Evolutionary conservation across 202 grass and related monocot species (phyloP).

Genomic region (Schoenoplectus tabernaemontani): DNA sequence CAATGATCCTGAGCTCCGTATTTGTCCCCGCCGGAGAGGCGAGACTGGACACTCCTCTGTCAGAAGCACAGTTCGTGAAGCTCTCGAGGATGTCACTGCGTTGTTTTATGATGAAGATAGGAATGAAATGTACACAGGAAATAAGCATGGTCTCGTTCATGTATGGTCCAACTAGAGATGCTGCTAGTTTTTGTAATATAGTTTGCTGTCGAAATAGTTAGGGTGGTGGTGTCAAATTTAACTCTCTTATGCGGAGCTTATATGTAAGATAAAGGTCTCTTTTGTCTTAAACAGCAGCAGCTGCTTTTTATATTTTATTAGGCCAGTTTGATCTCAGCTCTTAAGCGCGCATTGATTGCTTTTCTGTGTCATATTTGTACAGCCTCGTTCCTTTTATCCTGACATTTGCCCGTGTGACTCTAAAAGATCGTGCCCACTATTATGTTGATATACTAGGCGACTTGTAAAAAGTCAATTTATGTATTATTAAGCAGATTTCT

Average conservation of each 20-base stretch:
- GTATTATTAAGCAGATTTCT: neutral
- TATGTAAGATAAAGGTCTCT: conserved; percentile 9
- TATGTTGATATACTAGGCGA: neutral
- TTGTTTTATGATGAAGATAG: conserved; percentile 83
- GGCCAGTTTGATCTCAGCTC: neutral
- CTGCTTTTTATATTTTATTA: conserved; percentile 1
- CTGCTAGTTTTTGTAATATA: conserved; percentile 18
- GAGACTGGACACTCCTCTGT: conserved; percentile 23
- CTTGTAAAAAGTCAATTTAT: neutral
- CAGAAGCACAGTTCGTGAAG: conserved; percentile 60
- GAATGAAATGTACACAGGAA: conserved; percentile 86
- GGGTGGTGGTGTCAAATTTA: neutral
- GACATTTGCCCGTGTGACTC: neutral
- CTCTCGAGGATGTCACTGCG: conserved; percentile 69
- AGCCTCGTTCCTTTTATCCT: too few relatives aligned
- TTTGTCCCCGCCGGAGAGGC: conserved; percentile 27
- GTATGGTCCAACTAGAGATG: conserved; percentile 79
- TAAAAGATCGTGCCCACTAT: neutral
- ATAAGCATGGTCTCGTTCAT: conserved; percentile 68
- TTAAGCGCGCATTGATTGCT: neutral
- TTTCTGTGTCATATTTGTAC: neutral
- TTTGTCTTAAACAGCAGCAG: neutral
- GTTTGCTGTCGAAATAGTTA: neutral
- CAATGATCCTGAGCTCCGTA: conserved; percentile 41
- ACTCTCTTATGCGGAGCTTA: neutral